Conservation (phyloP, 78 protist species). For the Dictyostelium capitatum region DNA sequence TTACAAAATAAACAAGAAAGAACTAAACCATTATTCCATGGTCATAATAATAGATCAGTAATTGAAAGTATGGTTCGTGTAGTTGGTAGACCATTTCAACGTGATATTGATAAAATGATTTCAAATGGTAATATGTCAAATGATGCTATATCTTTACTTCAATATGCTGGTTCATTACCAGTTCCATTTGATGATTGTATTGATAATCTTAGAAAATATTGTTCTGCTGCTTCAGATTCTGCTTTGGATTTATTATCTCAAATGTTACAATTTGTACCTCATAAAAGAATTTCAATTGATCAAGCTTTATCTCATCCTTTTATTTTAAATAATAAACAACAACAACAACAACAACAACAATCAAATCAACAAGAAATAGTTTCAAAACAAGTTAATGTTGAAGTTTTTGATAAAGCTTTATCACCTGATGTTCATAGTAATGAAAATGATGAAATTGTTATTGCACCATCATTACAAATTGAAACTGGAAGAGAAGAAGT, state of each 20-base stretch:
- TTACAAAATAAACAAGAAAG: constrained; percentile 55
- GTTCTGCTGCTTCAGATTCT: constrained; percentile 7
- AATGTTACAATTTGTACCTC: constrained; percentile 40
- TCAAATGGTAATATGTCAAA: constrained; percentile 1
- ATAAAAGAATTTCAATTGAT: constrained; percentile 44
- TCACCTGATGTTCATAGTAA: too few relatives aligned
- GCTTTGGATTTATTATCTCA: constrained; percentile 29
- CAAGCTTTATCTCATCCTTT: constrained; percentile 52
- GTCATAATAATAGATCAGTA: constrained; percentile 33
- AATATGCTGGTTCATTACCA: constrained; percentile 10
- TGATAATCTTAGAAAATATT: constrained; percentile 26
- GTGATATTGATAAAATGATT: constrained; percentile 32
- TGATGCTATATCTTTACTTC: constrained; percentile 4
- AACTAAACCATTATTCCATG: constrained; percentile 27
- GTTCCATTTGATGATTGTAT: constrained; percentile 75
- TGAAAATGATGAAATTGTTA: too few relatives aligned
- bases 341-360: neutral
- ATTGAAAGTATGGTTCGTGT: constrained; percentile 37
- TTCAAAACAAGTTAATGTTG: too few relatives aligned
- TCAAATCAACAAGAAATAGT: neutral
- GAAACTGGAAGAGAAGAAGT: neutral
- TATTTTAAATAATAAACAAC: constrained; percentile 4
- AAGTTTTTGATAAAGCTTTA: too few relatives aligned
- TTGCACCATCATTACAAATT: too few relatives aligned
- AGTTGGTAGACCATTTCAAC: constrained; percentile 53